Percentiles rank a stretch among this genome's conserved stretches.
phyloP scores from a whole-genome alignment of 192 early-diverging fungal species.

The Backusella circina region DNA sequence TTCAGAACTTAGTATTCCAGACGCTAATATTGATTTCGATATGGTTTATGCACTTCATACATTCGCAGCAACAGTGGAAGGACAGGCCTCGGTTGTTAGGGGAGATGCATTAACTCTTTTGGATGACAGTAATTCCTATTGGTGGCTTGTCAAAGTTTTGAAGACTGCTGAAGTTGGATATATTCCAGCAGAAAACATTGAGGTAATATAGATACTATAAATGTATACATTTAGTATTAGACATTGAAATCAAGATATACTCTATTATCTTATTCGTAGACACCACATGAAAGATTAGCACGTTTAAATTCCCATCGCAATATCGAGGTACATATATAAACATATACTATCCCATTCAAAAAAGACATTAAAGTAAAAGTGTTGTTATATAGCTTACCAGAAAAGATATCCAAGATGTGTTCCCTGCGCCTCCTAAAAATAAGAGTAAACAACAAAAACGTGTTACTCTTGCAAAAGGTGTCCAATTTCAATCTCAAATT shows the following conservation, averaged over 20 bases:
- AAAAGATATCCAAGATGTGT: slow-evolving; percentile 26
- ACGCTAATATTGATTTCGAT: slow-evolving; percentile 68
- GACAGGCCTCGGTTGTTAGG: slow-evolving; percentile 77
- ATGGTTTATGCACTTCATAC: slow-evolving; percentile 84
- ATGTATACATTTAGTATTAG: neutral
- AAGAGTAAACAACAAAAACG: slow-evolving; percentile 17
- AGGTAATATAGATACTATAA: slow-evolving; percentile 39
- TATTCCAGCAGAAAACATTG: slow-evolving; percentile 87
- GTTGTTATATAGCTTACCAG: slow-evolving; percentile 15
- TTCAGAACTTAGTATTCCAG: slow-evolving; percentile 44
- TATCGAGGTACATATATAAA: slow-evolving; percentile 41
- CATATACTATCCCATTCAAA: neutral
- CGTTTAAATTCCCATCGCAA: slow-evolving; percentile 75
- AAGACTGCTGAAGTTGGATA: slow-evolving; percentile 79
- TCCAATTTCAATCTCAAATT: slow-evolving; percentile 35
- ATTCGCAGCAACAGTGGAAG: slow-evolving; percentile 81
- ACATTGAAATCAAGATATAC: neutral
- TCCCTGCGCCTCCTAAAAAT: slow-evolving; percentile 20
- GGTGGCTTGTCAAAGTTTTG: slow-evolving; percentile 70
- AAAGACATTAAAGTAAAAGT: neutral
- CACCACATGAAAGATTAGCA: slow-evolving; percentile 76
- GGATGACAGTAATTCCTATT: slow-evolving; percentile 84
- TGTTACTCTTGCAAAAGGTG: slow-evolving; percentile 30
- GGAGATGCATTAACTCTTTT: slow-evolving; percentile 76
- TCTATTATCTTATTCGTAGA: slow-evolving; percentile 34